A percentile compares a stretch with the other conserved stretches of the same genome.
These are phyloP conservation scores for Fusarium ambrosium DNA, from an alignment of 2,329 filamentous ascomycete genomes.

Conservation along the genomic window DNA sequence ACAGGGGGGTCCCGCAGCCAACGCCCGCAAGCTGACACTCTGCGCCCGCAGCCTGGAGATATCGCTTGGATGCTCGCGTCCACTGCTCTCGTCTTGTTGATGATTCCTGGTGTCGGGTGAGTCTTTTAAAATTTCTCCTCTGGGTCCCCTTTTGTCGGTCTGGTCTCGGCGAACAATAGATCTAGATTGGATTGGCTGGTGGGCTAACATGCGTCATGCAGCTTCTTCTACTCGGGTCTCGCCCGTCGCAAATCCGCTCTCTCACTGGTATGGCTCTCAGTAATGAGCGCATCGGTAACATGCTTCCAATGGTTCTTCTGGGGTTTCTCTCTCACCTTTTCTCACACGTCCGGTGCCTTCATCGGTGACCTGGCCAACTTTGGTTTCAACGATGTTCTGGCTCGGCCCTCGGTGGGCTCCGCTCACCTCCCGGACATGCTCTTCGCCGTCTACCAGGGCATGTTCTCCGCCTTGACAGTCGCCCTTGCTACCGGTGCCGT, in stretches of 20 bases:
- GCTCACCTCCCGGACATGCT: slow-evolving; percentile 82
- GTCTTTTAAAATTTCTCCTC: slow-evolving; percentile 41
- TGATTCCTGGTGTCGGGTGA: slow-evolving; percentile 90
- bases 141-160: background rate
- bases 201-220: slow-evolving; percentile 37
- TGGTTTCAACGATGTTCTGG: slow-evolving; percentile 82
- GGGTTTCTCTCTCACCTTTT: slow-evolving; percentile 88
- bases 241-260: slow-evolving; percentile 90
- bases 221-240: slow-evolving; percentile 93
- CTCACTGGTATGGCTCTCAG: slow-evolving; percentile 89
- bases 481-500: slow-evolving; percentile 88
- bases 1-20: slow-evolving; percentile 26
- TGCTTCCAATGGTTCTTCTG: slow-evolving; percentile 97
- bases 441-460: slow-evolving; percentile 88
- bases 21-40: slow-evolving; percentile 46
- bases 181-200: slow-evolving; percentile 4
- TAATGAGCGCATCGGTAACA: slow-evolving; percentile 87
- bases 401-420: slow-evolving; percentile 80
- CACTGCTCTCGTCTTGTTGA: slow-evolving; percentile 87
- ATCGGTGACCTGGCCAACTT: slow-evolving; percentile 86
- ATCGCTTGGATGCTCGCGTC: slow-evolving; percentile 87
- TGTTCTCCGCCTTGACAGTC: slow-evolving; percentile 89
- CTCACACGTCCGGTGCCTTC: slow-evolving; percentile 79
- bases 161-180: background rate
- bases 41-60: slow-evolving; percentile 73